Percentiles rank a stretch among this genome's conserved stretches.
Conservation (phyloP, 192 early-diverging fungal genomes). For the Chytriomyces sp. region DNA sequence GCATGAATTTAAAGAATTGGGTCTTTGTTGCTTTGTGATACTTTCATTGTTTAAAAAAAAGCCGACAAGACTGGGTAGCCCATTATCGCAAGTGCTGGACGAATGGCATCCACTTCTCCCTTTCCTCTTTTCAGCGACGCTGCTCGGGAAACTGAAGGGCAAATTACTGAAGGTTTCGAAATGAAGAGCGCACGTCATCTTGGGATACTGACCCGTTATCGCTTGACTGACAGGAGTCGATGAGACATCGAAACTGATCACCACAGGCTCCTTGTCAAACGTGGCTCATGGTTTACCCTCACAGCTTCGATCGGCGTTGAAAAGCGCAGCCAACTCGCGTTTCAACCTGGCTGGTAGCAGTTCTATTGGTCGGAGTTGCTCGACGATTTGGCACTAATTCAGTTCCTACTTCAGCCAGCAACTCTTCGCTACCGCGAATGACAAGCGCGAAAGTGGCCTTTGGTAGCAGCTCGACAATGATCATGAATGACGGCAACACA, state of each 20-base stretch:
- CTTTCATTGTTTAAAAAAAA: too few relatives aligned
- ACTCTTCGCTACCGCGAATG: background rate
- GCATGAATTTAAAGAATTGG: too few relatives aligned
- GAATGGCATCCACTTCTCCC: too few relatives aligned
- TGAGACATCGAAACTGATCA: background rate
- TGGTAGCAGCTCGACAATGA: background rate
- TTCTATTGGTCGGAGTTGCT: background rate
- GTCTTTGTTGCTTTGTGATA: too few relatives aligned
- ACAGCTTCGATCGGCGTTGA: slow-evolving; percentile 11
- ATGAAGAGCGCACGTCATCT: too few relatives aligned
- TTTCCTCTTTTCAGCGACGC: too few relatives aligned
- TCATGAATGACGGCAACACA: background rate
- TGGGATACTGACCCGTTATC: too few relatives aligned
- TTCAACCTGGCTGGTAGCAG: background rate
- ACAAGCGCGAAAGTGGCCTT: slow-evolving; percentile 7
- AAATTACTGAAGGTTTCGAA: too few relatives aligned
- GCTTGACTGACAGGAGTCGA: too few relatives aligned
- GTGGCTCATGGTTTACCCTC: background rate
- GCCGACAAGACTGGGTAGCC: too few relatives aligned
- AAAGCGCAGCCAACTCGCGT: slow-evolving; percentile 21
- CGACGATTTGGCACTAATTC: background rate
- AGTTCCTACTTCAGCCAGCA: background rate
- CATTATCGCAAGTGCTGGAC: too few relatives aligned
- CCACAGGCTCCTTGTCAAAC: background rate
- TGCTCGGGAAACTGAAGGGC: too few relatives aligned